Evolutionary conservation across 2,329 filamentous ascomycete genomes (phyloP).

Genomic region (Didymella pinodella): DNA sequence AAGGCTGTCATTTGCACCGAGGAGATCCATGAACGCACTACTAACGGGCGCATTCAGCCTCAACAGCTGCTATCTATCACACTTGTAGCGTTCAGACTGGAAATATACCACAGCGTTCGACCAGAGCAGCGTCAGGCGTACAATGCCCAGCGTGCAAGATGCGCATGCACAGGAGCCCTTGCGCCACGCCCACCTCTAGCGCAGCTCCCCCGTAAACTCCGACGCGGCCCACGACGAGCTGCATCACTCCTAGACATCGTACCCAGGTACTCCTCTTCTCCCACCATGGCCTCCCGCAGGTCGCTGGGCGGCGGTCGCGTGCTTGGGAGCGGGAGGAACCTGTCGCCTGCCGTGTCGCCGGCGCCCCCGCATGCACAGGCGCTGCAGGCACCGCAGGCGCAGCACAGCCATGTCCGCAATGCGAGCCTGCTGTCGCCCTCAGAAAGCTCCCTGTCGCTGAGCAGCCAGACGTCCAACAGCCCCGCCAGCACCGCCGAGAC

Average conservation of each 20-base stretch:
- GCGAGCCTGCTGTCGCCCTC: slow-evolving; percentile 66
- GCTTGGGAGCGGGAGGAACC: slow-evolving; percentile 82
- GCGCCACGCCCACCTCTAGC: slow-evolving; percentile 29
- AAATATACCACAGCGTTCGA: neutral
- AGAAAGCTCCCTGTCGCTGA: slow-evolving; percentile 78
- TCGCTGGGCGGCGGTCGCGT: slow-evolving; percentile 88
- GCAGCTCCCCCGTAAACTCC: slow-evolving; percentile 21
- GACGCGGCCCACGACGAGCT: slow-evolving; percentile 24
- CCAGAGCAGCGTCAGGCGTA: neutral
- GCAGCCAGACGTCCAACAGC: slow-evolving; percentile 76
- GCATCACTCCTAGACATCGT: slow-evolving; percentile 6
- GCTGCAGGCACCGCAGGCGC: slow-evolving; percentile 25
- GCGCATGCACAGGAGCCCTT: slow-evolving; percentile 27
- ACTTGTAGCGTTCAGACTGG: neutral
- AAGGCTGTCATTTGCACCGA: slow-evolving; percentile 16
- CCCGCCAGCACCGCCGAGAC: slow-evolving; percentile 73
- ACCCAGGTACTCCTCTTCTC: neutral
- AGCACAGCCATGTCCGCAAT: slow-evolving; percentile 50
- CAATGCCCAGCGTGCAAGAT: slow-evolving; percentile 9
- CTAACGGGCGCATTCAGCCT: slow-evolving; percentile 2
- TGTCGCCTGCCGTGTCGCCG: slow-evolving; percentile 68
- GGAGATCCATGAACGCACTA: slow-evolving; percentile 8
- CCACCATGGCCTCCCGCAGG: slow-evolving; percentile 61
- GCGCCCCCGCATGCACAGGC: slow-evolving; percentile 38
- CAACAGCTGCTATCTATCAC: neutral